Conservation (phyloP, 352 stramenopile genomes). For the Phytophthora pisi region DNA sequence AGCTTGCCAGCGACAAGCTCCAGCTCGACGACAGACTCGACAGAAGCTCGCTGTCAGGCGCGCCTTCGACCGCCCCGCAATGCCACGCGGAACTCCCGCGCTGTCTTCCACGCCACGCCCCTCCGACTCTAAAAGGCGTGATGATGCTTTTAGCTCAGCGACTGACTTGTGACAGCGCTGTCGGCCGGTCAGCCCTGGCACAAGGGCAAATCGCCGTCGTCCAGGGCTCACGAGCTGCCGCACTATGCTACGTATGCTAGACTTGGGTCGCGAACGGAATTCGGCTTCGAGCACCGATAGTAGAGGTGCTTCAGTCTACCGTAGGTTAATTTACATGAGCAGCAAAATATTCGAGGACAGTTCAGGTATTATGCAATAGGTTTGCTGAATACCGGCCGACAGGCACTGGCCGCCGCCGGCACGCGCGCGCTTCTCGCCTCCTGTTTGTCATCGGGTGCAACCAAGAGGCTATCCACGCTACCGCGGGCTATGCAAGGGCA, state of each 20-base stretch:
- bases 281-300: conserved; percentile 7
- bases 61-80: conserved; percentile 3
- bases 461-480: conserved; percentile 20
- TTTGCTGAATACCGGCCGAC: no score
- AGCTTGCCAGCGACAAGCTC: neutral
- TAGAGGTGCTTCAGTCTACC: conserved; percentile 1
- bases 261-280: conserved; percentile 16
- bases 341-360: no score
- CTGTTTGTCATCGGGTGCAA: conserved; percentile 8
- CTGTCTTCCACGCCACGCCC: conserved; percentile 9
- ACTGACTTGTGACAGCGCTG: no score
- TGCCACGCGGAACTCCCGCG: conserved; percentile 6
- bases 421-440: conserved; percentile 7
- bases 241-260: conserved; percentile 4
- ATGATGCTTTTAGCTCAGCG: conserved; percentile 1
- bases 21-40: conserved; percentile 22
- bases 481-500: conserved; percentile 16
- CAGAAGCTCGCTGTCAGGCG: conserved; percentile 22
- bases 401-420: neutral
- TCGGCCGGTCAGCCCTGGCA: conserved; percentile 8
- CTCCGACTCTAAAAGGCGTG: conserved; percentile 2
- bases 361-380: no score
- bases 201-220: conserved; percentile 20
- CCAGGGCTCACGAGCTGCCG: conserved; percentile 1
- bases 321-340: no score